Conservation (phyloP, 140 eudicot species). For the Flaveria floridana region DNA sequence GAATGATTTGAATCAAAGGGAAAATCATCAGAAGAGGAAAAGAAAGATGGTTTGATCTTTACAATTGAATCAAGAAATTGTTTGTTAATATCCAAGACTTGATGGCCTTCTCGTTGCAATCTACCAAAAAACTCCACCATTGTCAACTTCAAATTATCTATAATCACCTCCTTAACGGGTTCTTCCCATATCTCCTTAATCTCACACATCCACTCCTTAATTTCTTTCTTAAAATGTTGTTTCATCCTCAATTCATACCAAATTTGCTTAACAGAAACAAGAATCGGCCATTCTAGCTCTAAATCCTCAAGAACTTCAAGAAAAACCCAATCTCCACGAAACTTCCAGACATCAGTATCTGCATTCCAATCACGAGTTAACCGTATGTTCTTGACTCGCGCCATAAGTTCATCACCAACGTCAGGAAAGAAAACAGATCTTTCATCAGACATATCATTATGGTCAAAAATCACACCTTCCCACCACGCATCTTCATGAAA, state of each 20-base stretch:
- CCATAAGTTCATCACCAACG: slow-evolving; percentile 57
- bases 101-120: slow-evolving; percentile 36
- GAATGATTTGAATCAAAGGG: slow-evolving; percentile 29
- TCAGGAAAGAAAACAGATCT: slow-evolving; percentile 75
- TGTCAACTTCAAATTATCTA: slow-evolving; percentile 48
- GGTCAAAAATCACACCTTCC: slow-evolving; percentile 83
- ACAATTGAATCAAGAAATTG: slow-evolving; percentile 35
- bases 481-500: slow-evolving; percentile 82
- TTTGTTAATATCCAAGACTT: slow-evolving; percentile 39
- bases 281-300: slow-evolving; percentile 43
- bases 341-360: slow-evolving; percentile 49
- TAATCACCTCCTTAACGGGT: slow-evolving; percentile 44
- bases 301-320: slow-evolving; percentile 54
- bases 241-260: slow-evolving; percentile 69
- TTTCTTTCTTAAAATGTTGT: slow-evolving; percentile 34
- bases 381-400: slow-evolving; percentile 34
- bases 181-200: slow-evolving; percentile 50
- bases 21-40: slow-evolving; percentile 29
- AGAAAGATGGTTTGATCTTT: slow-evolving; percentile 31
- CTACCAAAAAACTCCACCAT: slow-evolving; percentile 45
- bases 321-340: slow-evolving; percentile 67
- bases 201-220: slow-evolving; percentile 71
- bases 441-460: slow-evolving; percentile 38
- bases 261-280: slow-evolving; percentile 61
- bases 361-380: slow-evolving; percentile 65